A percentile compares a stretch with the other conserved stretches of the same genome.
Conservation (phyloP, 2,329 filamentous ascomycete species). For the Colletotrichum tamarilloi region DNA sequence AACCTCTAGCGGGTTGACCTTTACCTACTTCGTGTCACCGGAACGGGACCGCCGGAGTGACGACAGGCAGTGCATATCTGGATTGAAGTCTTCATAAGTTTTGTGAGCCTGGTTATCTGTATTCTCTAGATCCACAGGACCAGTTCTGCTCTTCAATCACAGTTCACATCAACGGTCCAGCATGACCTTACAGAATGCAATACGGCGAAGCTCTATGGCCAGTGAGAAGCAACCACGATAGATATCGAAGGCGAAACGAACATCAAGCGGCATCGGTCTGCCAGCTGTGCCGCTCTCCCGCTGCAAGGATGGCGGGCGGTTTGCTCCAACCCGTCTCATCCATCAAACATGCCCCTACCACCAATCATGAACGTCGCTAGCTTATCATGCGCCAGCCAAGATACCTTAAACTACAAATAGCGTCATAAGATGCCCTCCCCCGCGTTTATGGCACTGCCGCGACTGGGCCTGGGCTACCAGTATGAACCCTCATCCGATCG, state of each 20-base stretch:
- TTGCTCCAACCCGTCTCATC: conserved; percentile 1
- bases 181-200: not conserved
- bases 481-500: not conserved
- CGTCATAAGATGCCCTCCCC: conserved; percentile 25
- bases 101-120: too few relatives aligned
- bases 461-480: conserved; percentile 3
- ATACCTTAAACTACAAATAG: conserved; percentile 5
- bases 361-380: conserved; percentile 17
- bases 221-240: not conserved
- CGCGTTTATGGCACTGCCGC: conserved; percentile 18
- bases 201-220: not conserved
- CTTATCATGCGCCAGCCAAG: conserved; percentile 22
- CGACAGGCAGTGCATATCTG: too few relatives aligned
- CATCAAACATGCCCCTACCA: not conserved
- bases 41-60: too few relatives aligned
- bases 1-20: too few relatives aligned
- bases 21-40: too few relatives aligned
- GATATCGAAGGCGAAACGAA: not conserved
- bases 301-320: conserved; percentile 15
- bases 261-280: not conserved
- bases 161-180: too few relatives aligned
- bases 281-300: not conserved
- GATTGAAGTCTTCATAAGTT: too few relatives aligned
- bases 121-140: too few relatives aligned
- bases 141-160: too few relatives aligned